These are phyloP conservation scores for Maudiozyma pseudohumilis DNA, from an alignment of 805 yeast species.

Conservation along the genomic window DNA sequence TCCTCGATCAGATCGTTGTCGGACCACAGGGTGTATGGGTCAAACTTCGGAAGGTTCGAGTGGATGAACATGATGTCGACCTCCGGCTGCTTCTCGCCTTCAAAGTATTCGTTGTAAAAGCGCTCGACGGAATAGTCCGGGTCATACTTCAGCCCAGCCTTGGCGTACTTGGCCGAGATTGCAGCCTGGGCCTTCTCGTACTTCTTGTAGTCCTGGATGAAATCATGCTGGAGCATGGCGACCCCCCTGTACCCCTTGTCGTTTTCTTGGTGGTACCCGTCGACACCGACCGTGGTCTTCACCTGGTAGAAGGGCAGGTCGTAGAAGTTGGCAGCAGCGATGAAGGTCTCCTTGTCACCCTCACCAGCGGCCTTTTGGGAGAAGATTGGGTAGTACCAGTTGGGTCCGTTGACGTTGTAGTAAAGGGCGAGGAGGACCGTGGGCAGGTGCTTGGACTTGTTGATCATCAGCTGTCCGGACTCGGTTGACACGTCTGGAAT, in stretches of 20 bases:
- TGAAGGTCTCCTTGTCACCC: conserved; percentile 72
- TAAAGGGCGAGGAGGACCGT: conserved; percentile 52
- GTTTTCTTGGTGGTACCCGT: conserved; percentile 29
- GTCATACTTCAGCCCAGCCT: conserved; percentile 1
- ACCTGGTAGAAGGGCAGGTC: conserved; percentile 42
- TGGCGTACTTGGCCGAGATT: neutral
- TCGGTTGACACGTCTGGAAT: conserved; percentile 64
- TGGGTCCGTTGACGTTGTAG: conserved; percentile 60
- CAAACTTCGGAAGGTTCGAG: conserved; percentile 33
- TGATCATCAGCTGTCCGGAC: conserved; percentile 59
- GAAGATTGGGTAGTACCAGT: conserved; percentile 55
- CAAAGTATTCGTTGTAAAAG: conserved; percentile 8
- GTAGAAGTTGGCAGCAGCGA: conserved; percentile 49
- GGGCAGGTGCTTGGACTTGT: conserved; percentile 48
- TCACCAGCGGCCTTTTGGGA: conserved; percentile 73
- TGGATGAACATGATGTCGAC: conserved; percentile 30
- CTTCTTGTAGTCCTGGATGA: conserved; percentile 44
- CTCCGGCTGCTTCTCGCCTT: conserved; percentile 3
- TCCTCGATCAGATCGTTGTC: conserved; percentile 16
- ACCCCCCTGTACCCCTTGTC: conserved; percentile 43
- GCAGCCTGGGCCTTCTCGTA: conserved; percentile 10
- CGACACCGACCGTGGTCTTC: conserved; percentile 22
- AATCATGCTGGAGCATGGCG: conserved; percentile 71
- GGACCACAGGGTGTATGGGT: conserved; percentile 26
- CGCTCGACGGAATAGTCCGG: conserved; percentile 4